phyloP scores from a whole-genome alignment of 768 basidiomycete species.

The Psilocybe tampanensis region DNA sequence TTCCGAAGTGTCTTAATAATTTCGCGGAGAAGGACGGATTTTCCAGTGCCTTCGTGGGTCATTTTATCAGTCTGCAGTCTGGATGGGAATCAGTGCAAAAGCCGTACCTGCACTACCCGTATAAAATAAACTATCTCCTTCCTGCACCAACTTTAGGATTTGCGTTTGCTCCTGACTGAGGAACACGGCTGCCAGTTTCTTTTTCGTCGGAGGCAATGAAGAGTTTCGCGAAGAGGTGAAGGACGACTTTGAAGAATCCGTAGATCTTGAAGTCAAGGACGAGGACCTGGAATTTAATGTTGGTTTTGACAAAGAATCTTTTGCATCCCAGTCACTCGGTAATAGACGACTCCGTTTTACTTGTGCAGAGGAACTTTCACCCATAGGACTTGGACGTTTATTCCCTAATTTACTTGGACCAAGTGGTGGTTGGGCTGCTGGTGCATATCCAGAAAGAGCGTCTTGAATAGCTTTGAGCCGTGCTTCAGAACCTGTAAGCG shows the following conservation, averaged over 20 bases:
- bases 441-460: constrained; percentile 40
- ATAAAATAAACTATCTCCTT: constrained; percentile 84
- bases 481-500: constrained; percentile 31
- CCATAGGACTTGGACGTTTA: constrained; percentile 38
- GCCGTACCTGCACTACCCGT: constrained; percentile 93
- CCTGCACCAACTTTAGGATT: constrained; percentile 77
- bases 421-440: constrained; percentile 27
- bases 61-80: not conserved
- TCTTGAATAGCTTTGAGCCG: constrained; percentile 64
- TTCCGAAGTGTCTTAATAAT: constrained; percentile 78
- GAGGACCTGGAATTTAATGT: constrained; percentile 23
- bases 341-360: constrained; percentile 53
- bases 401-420: constrained; percentile 32
- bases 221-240: constrained; percentile 13
- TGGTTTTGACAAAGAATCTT: constrained; percentile 37
- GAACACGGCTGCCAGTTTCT: constrained; percentile 44
- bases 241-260: constrained; percentile 1
- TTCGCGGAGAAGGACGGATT: constrained; percentile 91
- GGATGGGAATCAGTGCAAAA: not conserved
- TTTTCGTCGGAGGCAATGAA: constrained; percentile 16
- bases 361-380: constrained; percentile 20
- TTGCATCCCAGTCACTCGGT: constrained; percentile 49
- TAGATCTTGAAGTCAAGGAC: not conserved
- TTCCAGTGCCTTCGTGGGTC: constrained; percentile 77
- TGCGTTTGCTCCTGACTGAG: constrained; percentile 87